Conservation (phyloP, 1,284 basidiomycete genomes). For the Leccinum angustisporum region DNA sequence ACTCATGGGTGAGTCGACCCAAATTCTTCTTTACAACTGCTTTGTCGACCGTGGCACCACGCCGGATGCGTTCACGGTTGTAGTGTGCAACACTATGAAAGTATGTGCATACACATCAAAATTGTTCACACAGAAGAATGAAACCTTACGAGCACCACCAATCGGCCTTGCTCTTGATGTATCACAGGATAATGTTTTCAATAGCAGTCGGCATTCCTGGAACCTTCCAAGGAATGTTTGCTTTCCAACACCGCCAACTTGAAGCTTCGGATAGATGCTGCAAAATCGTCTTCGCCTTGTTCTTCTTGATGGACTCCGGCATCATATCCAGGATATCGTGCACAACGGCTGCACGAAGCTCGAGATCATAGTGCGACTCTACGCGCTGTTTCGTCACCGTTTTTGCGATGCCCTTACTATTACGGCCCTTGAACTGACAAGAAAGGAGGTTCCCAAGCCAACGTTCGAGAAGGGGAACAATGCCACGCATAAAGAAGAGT, state of each 20-base stretch:
- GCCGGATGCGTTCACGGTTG: constrained; percentile 85
- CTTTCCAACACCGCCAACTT: constrained; percentile 99
- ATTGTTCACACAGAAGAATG: background rate
- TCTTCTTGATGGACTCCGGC: constrained; percentile 98
- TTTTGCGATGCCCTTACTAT: constrained; percentile 93
- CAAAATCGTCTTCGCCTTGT: constrained; percentile 98
- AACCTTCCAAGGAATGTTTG: constrained; percentile 30
- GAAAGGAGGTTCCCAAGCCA: constrained; percentile 91
- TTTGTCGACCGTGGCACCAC: constrained; percentile 79
- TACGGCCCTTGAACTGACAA: constrained; percentile 96
- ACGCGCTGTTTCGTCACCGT: constrained; percentile 98
- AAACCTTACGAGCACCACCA: constrained; percentile 82
- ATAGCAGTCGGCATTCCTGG: too few species aligned
- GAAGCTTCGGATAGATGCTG: constrained; percentile 98
- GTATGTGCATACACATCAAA: background rate
- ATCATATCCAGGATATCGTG: constrained; percentile 76
- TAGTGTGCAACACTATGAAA: constrained; percentile 77
- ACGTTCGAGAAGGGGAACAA: constrained; percentile 94
- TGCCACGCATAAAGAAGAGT: constrained; percentile 99
- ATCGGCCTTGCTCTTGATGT: constrained; percentile 99
- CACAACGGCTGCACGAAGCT: too few species aligned
- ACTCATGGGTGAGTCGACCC: constrained; percentile 80
- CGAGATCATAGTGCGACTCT: too few species aligned
- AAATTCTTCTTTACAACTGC: constrained; percentile 97
- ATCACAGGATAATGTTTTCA: constrained; percentile 92